Base-by-base conservation (phyloP, 495 filamentous ascomycete genomes). In the Extremus antarcticus region DNA sequence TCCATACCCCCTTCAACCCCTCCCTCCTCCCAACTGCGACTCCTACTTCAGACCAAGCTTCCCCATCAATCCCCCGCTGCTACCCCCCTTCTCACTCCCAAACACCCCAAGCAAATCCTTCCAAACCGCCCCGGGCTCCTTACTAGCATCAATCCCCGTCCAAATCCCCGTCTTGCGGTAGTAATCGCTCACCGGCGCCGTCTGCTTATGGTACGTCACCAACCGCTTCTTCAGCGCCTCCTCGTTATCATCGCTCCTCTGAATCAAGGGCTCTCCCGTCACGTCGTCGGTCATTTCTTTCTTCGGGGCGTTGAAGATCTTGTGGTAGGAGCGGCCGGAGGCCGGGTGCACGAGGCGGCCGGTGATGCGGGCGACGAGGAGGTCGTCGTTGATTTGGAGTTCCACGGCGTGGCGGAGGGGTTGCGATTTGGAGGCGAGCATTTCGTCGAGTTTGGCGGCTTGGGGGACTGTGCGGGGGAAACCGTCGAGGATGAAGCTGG, bases 251-350 rank as follows among this genome's bases (percentile, higher is more conserved):
- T 99, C 92, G 53, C 83, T 87, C 59, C 92, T 85, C 75, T 97
- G 92, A 68, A 97, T 88, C 60, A 99, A 73, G 25, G 91, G 92
- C 76, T 99, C 92, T 66, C 92, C 94, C 16, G 94, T 96, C 54
- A 97, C 67, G 66, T 99, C 92, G 73, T 99, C 92, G 69, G 80
- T 94, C 94, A 97, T 97, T 55, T 78, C 53, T 56, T 79, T 72
- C 79, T 94, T 94, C 60, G 92, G 92, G n/a, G 92, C 94, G 81
- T 95, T 96, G 83, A 99, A 99, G 66, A 87, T 84, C 71, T 84
- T 87, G 80, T 99, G 92, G 77, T 99, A 99, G 53, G 87, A 88
- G 63, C 92, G 89, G 54, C 92, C 92, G 58, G 88, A 94, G 25
- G 90, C 89, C 29, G 90, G 91, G 78, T 99, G 94, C 63, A 99